These are phyloP conservation scores for Biscutella auriculata DNA, from an alignment of 441 rosid genomes.

Conservation along the genomic window DNA sequence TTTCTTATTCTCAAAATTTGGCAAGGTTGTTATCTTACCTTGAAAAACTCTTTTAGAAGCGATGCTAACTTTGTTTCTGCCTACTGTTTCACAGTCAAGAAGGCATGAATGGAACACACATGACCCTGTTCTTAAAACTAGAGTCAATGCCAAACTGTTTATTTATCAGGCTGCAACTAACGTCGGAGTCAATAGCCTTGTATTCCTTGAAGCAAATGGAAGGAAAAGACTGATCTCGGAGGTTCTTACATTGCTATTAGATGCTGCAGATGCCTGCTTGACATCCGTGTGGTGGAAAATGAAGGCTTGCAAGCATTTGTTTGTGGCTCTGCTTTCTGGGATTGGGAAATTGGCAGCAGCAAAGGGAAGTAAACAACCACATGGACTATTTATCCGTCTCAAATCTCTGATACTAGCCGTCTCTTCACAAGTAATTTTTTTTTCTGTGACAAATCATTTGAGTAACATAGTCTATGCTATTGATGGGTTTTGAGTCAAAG, in stretches of 20 bases:
- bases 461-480: no score
- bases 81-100: slow-evolving; percentile 43
- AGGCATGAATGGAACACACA: slow-evolving; percentile 71
- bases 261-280: slow-evolving; percentile 71
- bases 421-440: slow-evolving; percentile 56
- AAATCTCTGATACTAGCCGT: slow-evolving; percentile 62
- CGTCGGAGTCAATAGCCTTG: slow-evolving; percentile 52
- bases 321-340: slow-evolving; percentile 54
- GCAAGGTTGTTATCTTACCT: neutral
- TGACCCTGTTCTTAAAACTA: slow-evolving; percentile 49
- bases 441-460: no score
- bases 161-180: slow-evolving; percentile 65
- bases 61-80: neutral
- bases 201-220: slow-evolving; percentile 53
- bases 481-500: no score
- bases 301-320: slow-evolving; percentile 67
- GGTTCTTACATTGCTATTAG: slow-evolving; percentile 51
- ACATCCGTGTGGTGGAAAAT: slow-evolving; percentile 73
- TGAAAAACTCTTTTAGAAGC: neutral
- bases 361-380: no score
- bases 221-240: slow-evolving; percentile 62
- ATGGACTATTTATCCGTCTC: slow-evolving; percentile 70
- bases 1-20: neutral
- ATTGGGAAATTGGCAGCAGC: slow-evolving; percentile 54
- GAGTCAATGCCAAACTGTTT: slow-evolving; percentile 53